Conservation (phyloP, 2,329 filamentous ascomycete genomes). For the Lecanicillium sp. region DNA sequence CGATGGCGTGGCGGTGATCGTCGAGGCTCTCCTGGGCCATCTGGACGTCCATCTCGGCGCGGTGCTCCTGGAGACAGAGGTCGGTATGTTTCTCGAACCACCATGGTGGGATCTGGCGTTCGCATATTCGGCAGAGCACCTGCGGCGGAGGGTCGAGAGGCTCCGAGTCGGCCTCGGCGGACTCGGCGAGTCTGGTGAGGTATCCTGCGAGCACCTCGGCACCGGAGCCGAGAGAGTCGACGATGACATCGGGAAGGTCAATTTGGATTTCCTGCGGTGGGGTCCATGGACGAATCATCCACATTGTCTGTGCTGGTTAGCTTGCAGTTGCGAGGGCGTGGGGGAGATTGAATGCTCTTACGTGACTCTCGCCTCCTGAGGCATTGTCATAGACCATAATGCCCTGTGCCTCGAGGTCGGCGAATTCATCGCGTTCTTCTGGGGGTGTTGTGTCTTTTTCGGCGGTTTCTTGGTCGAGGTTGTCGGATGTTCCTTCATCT, state of each 20-base stretch:
- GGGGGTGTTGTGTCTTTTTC: conserved; percentile 1
- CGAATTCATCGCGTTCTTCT: conserved; percentile 31
- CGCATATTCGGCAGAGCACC: conserved; percentile 92
- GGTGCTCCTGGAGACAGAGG: conserved; percentile 89
- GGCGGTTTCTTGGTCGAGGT: conserved; percentile 36
- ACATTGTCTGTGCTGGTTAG: conserved; percentile 72
- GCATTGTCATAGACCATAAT: conserved; percentile 96
- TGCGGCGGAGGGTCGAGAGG: conserved; percentile 79
- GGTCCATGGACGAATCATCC: conserved; percentile 95
- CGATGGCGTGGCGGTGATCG: conserved; percentile 90
- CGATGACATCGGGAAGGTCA: conserved; percentile 80
- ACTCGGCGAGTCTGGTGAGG: conserved; percentile 81
- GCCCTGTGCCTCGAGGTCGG: conserved; percentile 89
- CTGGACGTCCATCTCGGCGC: conserved; percentile 96
- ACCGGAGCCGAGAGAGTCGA: conserved; percentile 88
- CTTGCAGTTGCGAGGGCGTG: conserved; percentile 7
- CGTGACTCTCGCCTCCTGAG: conserved; percentile 82
- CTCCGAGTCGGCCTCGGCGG: conserved; percentile 66
- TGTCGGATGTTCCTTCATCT: conserved; percentile 33
- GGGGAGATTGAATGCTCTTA: conserved; percentile 42
- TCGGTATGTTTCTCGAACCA: conserved; percentile 99
- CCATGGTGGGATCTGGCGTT: conserved; percentile 95
- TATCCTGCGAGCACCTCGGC: conserved; percentile 93
- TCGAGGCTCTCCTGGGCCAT: conserved; percentile 87
- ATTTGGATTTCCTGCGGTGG: conserved; percentile 90